Evolutionary conservation across 768 basidiomycete genomes (phyloP), one percentile per base, ranked within the genome.

Genomic region (Boletus pseudo-olivaceus): DNA sequence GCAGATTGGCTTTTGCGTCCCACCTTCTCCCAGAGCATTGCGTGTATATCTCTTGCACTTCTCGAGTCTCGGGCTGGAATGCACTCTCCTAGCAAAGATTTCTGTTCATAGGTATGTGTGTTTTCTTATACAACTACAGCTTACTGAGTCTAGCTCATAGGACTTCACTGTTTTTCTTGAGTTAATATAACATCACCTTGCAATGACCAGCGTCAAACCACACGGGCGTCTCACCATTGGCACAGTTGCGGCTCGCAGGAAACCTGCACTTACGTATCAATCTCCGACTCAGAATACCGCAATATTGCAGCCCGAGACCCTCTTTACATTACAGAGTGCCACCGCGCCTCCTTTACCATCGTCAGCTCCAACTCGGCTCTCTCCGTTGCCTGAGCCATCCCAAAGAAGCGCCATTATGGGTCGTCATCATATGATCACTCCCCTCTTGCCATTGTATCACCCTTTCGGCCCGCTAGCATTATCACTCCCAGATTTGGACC

Each of bases 371-470:
- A 53, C 59, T 54, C 49, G 23, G 15, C 51, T 49, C 23, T 51
- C 54, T 11, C 50, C 46, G 17, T 51, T 56, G 23, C 43, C 60
- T 37, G 60, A 61, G 53, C 46, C 46, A 17, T 51, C 59, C 34
- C 53, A 49, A 45, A 59, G 49, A 29, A 57, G 63, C 19, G 54
- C 63, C 35, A 58, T 47, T 19, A 33, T 51, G 5, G 42, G 47
- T 27, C 59, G 39, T 35, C 56, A 43, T 23, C 62, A 68, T 49
- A 69, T 72, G 59, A 63, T 59, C 8, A 73, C 77, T 5, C 75
- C 80, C 5, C 73, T 78, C 27, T 74, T 88, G 37, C 84, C 87
- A 20, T 69, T 88, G 42, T 88, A 88, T 62, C 87, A 88, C 63
- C 87, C 87, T 27, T 71, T 82, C 32, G 85, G 85, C 3, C 66